Conservation (phyloP, 2,329 filamentous ascomycete genomes). For the Phialophora macrospora region DNA sequence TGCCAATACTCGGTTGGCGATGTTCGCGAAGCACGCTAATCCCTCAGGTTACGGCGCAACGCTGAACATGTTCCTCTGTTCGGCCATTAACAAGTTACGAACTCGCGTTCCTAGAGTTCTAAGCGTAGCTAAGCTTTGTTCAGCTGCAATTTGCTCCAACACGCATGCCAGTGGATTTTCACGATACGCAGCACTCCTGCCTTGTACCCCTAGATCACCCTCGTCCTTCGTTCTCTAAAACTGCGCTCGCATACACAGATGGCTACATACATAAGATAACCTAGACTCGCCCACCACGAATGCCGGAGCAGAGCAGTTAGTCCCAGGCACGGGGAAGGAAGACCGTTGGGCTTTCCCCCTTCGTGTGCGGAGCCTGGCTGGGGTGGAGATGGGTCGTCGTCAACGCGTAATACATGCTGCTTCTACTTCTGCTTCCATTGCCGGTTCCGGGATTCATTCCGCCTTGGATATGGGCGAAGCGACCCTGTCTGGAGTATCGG, state of each 20-base stretch:
- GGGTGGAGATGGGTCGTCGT: not conserved
- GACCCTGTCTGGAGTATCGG: not conserved
- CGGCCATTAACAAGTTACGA: not conserved
- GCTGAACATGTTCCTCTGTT: not conserved
- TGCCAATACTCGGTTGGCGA: not conserved
- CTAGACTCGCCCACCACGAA: not conserved
- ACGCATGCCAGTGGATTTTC: not conserved
- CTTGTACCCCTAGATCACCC: not conserved
- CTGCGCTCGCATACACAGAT: not conserved
- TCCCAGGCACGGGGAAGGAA: not conserved
- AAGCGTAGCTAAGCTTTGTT: not conserved
- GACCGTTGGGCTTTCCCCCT: not conserved
- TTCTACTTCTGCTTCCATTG: not conserved
- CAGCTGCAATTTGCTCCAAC: not conserved
- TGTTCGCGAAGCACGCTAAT: not conserved
- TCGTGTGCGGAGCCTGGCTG: not conserved
- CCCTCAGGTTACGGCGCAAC: not conserved
- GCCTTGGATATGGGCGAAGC: not conserved
- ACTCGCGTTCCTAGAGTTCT: not conserved
- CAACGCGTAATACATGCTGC: not conserved
- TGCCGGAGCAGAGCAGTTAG: too few relatives aligned
- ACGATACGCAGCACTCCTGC: not conserved
- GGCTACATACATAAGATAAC: not conserved
- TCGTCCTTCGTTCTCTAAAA: too few relatives aligned
- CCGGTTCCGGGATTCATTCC: not conserved